phyloP scores from a whole-genome alignment of 306 rosid species.

The Sicyos baderoa region DNA sequence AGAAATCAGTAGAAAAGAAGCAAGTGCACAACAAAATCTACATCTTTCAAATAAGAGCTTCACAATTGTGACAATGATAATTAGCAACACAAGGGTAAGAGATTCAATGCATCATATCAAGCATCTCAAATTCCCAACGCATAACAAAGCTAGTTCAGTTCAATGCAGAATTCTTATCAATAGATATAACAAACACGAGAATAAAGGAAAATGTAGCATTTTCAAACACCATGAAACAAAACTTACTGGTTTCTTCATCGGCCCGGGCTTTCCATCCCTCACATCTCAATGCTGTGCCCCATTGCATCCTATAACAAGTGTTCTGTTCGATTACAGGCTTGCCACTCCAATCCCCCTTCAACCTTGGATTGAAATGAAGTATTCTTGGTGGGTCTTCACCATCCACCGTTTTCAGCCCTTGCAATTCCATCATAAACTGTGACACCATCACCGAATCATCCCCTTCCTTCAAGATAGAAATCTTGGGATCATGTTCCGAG shows the following conservation, averaged over 20 bases:
- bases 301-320: slow-evolving; percentile 91
- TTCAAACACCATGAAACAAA: neutral
- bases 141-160: slow-evolving; percentile 1
- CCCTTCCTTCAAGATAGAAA: slow-evolving; percentile 57
- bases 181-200: neutral
- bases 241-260: slow-evolving; percentile 75
- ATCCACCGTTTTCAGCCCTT: slow-evolving; percentile 81
- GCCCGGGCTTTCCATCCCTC: slow-evolving; percentile 86
- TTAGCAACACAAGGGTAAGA: neutral
- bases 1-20: neutral
- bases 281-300: slow-evolving; percentile 79
- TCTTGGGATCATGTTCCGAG: slow-evolving; percentile 62
- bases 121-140: neutral
- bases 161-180: neutral
- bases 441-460: slow-evolving; percentile 72
- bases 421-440: slow-evolving; percentile 89
- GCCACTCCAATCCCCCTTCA: slow-evolving; percentile 93
- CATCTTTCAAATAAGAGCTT: neutral
- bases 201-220: neutral
- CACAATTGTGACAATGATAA: neutral
- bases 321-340: slow-evolving; percentile 82
- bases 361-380: slow-evolving; percentile 88
- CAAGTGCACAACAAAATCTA: slow-evolving; percentile 9
- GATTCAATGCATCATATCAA: slow-evolving; percentile 1
- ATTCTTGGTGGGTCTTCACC: slow-evolving; percentile 91